phyloP scores from a whole-genome alignment of 108 stramenopile genomes.

The Cyclotella cryptica region DNA sequence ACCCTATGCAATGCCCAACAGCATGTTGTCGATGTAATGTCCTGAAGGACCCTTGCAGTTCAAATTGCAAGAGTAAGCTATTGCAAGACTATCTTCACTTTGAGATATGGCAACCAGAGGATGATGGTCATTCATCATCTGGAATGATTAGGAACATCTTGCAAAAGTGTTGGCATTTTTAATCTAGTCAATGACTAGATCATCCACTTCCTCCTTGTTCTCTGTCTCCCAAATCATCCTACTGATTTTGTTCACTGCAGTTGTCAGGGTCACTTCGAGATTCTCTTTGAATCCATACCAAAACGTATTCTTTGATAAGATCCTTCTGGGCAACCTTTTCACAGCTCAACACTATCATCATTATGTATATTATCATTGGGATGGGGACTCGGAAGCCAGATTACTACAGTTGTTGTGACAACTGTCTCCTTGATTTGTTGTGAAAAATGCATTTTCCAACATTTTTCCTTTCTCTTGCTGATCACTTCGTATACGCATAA shows the following conservation, averaged over 20 bases:
- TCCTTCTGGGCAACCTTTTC: background rate
- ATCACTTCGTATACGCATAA: background rate
- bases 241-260: slow-evolving; percentile 1
- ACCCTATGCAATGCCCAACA: no score
- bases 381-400: slow-evolving; percentile 4
- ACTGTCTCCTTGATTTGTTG: slow-evolving; percentile 4
- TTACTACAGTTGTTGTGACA: background rate
- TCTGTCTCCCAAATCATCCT: background rate
- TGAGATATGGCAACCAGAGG: no score
- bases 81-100: no score
- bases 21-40: no score
- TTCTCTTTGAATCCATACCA: background rate
- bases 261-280: background rate
- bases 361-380: background rate
- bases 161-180: background rate
- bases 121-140: no score
- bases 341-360: background rate
- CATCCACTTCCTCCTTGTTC: slow-evolving; percentile 1
- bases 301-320: slow-evolving; percentile 5
- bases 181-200: background rate
- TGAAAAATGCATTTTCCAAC: slow-evolving; percentile 1
- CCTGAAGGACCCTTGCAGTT: no score
- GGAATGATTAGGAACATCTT: no score
- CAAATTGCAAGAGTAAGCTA: no score
- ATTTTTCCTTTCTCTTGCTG: background rate